Evolutionary conservation across 768 basidiomycete genomes (phyloP).

Genomic region (Tephrocybe rancida): DNA sequence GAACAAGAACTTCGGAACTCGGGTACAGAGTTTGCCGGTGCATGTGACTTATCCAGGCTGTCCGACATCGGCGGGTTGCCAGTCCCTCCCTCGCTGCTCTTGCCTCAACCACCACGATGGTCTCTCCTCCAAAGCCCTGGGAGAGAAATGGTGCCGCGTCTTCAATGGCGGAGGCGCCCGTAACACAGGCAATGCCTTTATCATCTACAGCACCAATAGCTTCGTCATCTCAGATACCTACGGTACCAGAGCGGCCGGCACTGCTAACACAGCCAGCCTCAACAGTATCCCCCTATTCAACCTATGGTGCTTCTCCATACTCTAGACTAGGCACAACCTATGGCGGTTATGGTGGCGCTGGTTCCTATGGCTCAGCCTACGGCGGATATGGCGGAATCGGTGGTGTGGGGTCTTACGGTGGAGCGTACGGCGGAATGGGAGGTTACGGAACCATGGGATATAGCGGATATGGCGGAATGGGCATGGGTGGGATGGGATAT

Average conservation of each 20-base stretch:
- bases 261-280: slow-evolving; percentile 44
- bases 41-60: slow-evolving; percentile 2
- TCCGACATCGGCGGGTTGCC: not conserved
- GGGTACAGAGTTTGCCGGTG: not conserved
- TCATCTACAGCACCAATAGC: slow-evolving; percentile 24
- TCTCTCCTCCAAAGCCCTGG: slow-evolving; percentile 91
- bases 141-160: slow-evolving; percentile 58
- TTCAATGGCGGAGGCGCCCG: slow-evolving; percentile 24
- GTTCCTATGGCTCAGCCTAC: slow-evolving; percentile 29
- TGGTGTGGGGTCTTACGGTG: slow-evolving; percentile 23
- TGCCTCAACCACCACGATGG: slow-evolving; percentile 46
- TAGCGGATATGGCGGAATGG: slow-evolving; percentile 45
- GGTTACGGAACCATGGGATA: slow-evolving; percentile 35
- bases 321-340: slow-evolving; percentile 40
- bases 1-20: too few species aligned
- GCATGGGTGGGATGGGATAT: slow-evolving; percentile 17
- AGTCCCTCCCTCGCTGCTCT: not conserved
- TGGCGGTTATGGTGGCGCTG: slow-evolving; percentile 31
- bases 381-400: slow-evolving; percentile 11
- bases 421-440: slow-evolving; percentile 28
- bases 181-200: slow-evolving; percentile 28
- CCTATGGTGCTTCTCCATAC: slow-evolving; percentile 43
- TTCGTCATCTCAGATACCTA: slow-evolving; percentile 26
- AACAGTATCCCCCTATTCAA: slow-evolving; percentile 45
- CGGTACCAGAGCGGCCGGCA: slow-evolving; percentile 67